Conservation (phyloP, 768 basidiomycete genomes). For the Favolaschia claudopus region DNA sequence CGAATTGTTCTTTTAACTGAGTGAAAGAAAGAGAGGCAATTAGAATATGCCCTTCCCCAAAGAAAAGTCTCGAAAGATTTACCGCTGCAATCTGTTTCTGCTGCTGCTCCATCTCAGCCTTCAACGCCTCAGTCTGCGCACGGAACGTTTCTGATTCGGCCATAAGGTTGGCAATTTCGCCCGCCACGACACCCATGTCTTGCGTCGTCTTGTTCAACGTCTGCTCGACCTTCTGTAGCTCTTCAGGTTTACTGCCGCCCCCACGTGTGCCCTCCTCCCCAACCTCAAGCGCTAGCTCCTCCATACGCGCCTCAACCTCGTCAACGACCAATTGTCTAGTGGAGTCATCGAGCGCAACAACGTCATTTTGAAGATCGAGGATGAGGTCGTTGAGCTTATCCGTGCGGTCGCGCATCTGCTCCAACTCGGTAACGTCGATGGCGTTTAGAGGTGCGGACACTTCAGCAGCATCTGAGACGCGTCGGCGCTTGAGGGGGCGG, state of each 20-base stretch:
- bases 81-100: conserved; percentile 9
- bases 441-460: conserved; percentile 27
- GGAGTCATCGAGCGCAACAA: neutral
- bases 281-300: neutral
- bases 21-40: neutral
- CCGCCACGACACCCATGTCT: neutral
- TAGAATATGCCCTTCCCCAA: too few species aligned
- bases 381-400: conserved; percentile 27
- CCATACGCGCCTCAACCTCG: conserved; percentile 7
- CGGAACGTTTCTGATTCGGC: neutral
- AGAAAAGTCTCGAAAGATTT: neutral
- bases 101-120: neutral
- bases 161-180: neutral
- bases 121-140: neutral
- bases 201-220: neutral
- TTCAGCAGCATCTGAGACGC: conserved; percentile 23
- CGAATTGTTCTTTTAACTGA: conserved; percentile 33
- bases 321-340: neutral
- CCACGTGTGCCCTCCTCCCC: too few species aligned
- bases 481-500: conserved; percentile 40
- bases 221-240: neutral
- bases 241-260: neutral
- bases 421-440: conserved; percentile 27
- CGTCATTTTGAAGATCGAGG: neutral
- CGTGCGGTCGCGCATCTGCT: conserved; percentile 30